Evolutionary conservation across 129 eudicot genomes (phyloP).

Genomic region (Ambrosia artemisiifolia): DNA sequence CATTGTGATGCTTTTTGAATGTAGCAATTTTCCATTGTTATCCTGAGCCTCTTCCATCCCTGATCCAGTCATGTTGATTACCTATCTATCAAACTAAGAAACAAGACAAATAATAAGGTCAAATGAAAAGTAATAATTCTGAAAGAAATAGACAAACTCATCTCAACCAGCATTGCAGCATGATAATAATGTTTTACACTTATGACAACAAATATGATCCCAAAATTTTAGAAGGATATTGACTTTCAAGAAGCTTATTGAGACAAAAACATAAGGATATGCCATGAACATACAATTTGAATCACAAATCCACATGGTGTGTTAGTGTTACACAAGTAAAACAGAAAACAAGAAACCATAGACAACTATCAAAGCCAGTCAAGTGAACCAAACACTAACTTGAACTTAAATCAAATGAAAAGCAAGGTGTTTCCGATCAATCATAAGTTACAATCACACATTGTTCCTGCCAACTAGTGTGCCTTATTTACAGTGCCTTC

Average conservation of each 20-base stretch:
- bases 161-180: neutral
- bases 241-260: neutral
- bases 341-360: constrained; percentile 7
- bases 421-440: constrained; percentile 6
- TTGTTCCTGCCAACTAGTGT: too few relatives aligned
- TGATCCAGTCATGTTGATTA: constrained; percentile 41
- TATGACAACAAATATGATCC: neutral
- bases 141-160: constrained; percentile 3
- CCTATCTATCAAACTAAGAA: constrained; percentile 30
- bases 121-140: neutral
- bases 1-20: constrained; percentile 31
- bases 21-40: constrained; percentile 28
- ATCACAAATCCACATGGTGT: neutral
- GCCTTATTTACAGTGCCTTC: neutral
- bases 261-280: neutral
- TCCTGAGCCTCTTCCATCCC: constrained; percentile 28
- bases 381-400: constrained; percentile 4
- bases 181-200: neutral
- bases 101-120: constrained; percentile 7
- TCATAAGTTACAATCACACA: neutral
- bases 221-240: neutral
- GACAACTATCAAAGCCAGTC: neutral
- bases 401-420: neutral
- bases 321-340: neutral
- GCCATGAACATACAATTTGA: neutral